Base-by-base conservation (phyloP, 2,329 filamentous ascomycete genomes). In the Dactylellina parvicollis region DNA sequence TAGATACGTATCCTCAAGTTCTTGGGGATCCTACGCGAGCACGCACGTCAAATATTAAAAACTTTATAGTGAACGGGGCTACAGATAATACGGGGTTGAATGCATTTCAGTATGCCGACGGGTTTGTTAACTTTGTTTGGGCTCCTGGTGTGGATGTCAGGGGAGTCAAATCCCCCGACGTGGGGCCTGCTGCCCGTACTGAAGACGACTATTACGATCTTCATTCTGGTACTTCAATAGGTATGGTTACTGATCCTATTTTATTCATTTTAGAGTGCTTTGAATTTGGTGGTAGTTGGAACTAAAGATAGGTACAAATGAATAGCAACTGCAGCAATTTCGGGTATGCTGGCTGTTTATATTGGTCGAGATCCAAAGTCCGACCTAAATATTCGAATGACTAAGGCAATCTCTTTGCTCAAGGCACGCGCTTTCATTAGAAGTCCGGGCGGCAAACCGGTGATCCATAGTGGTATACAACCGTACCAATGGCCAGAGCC, bases 391-490 rank as follows among this genome's bases (percentile, higher is more conserved):
- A 20, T 4, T 16, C 32, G 44, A 5, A 12, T 46, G 7, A 26
- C 32, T 5, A 10, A 52, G 44, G 46, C 59, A 3, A 54, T 62
- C 18, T 4, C 8, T 5, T 10, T 18, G 7, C n/a, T 62, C 1
- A 54, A 44, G 24, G 12, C 20, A 5, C 14, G 44, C 4, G 18
- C 60, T 22, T 54, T 40, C 18, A 32, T 20, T 24, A 54, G 49
- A 24, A 28, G 12, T 32, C 28, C 34, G 1, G 20, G 28, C 9
- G 47, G 34, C 7, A 49, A 54, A 2, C 47, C 60, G n/a, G 46
- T 55, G 2, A 64, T 64, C 20, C 36, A 54, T n/a, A 55, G 55
- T 26, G 60, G 60, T 2, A 55, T 64, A 18, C 34, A 22, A 16
- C 22, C 26, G 0, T 36, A 18, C n/a, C n/a, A 64, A 46, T 64